phyloP scores from a whole-genome alignment of 139 green algal species.

The Micromonas commoda region DNA sequence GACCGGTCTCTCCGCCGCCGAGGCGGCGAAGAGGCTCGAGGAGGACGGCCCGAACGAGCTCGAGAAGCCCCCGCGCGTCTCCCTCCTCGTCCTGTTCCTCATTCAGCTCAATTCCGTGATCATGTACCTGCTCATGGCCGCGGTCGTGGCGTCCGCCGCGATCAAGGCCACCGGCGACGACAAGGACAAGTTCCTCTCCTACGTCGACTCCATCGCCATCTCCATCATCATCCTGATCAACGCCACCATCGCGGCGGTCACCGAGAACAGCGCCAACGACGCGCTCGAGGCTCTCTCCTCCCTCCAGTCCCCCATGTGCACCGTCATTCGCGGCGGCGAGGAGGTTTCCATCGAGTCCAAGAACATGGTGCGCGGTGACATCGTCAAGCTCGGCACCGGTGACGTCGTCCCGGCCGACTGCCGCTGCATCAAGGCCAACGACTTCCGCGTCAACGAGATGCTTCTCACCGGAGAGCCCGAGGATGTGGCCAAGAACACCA shows the following conservation, averaged over 20 bases:
- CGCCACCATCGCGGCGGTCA: neutral
- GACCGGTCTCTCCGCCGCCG: neutral
- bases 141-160: constrained; percentile 2
- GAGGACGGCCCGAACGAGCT: constrained; percentile 11
- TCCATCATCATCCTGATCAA: constrained; percentile 10
- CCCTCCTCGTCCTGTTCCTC: constrained; percentile 5
- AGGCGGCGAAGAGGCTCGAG: neutral
- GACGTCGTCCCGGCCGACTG: constrained; percentile 30
- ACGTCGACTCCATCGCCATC: constrained; percentile 17
- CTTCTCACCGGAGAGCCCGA: constrained; percentile 7
- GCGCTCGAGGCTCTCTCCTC: constrained; percentile 4
- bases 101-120: constrained; percentile 17
- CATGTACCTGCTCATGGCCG: constrained; percentile 18
- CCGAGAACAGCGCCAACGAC: constrained; percentile 9
- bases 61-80: constrained; percentile 8
- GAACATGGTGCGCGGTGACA: constrained; percentile 27
- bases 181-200: neutral
- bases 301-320: constrained; percentile 1
- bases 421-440: constrained; percentile 31
- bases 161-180: constrained; percentile 5
- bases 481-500: constrained; percentile 29
- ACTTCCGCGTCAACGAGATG: constrained; percentile 45
- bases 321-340: constrained; percentile 25
- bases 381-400: constrained; percentile 29
- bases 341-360: constrained; percentile 1